phyloP scores from a whole-genome alignment of 257 asterid genomes.

The Scutellaria galericulata region DNA sequence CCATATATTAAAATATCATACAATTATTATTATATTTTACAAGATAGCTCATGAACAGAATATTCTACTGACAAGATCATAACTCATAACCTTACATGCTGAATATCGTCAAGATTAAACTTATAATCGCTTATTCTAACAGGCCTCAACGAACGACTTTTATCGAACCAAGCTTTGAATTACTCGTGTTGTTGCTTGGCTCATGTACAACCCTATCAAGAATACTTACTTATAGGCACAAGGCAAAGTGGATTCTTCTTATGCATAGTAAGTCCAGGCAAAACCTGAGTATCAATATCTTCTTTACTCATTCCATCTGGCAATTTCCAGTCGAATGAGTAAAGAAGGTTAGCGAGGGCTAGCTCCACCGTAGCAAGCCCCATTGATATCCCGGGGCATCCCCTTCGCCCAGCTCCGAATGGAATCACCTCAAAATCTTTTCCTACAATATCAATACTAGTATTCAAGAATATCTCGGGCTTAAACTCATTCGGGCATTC shows the following conservation, averaged over 20 bases:
- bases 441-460: conserved; percentile 35
- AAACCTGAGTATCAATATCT: conserved; percentile 46
- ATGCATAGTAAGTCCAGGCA: conserved; percentile 56
- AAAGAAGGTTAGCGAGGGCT: conserved; percentile 51
- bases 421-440: conserved; percentile 50
- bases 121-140: no score
- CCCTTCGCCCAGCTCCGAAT: conserved; percentile 53
- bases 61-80: no score
- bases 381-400: conserved; percentile 54
- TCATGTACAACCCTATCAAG: no score
- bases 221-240: conserved; percentile 35
- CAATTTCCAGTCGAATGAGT: conserved; percentile 50
- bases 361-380: conserved; percentile 53
- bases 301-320: conserved; percentile 39
- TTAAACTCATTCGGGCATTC: conserved; percentile 41
- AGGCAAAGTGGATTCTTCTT: conserved; percentile 53
- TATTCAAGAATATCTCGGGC: conserved; percentile 52
- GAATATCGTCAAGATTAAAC: no score
- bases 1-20: no score
- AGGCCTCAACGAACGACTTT: no score
- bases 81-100: no score
- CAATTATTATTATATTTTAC: no score
- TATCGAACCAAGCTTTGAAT: no score
- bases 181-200: no score
- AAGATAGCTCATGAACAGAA: no score